phyloP scores from a whole-genome alignment of 1,139 yeast species.

The Lodderomyces pseudojiufengensis region DNA sequence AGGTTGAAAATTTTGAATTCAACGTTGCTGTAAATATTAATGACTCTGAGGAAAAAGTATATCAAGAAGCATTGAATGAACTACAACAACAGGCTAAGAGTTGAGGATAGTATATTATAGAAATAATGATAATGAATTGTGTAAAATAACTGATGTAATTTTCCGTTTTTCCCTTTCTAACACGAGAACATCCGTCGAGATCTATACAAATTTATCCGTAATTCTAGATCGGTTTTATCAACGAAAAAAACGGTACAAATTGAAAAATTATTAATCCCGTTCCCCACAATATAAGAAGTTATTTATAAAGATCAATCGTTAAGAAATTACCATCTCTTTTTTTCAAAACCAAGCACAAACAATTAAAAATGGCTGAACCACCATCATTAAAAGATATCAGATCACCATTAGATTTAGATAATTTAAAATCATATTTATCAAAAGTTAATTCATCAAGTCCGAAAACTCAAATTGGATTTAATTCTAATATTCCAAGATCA shows the following conservation, averaged over 20 bases:
- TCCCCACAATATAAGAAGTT: not conserved
- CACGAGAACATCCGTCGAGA: too few species aligned
- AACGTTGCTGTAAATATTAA: slow-evolving; percentile 19
- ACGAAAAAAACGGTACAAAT: too few species aligned
- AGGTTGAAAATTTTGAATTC: slow-evolving; percentile 22
- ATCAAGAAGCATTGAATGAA: slow-evolving; percentile 23
- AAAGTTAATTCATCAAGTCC: slow-evolving; percentile 6
- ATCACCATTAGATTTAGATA: slow-evolving; percentile 33
- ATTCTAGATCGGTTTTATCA: too few species aligned
- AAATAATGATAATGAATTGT: too few species aligned
- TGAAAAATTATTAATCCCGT: not conserved
- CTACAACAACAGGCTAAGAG: slow-evolving; percentile 22
- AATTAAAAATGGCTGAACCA: slow-evolving; percentile 1
- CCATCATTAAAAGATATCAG: slow-evolving; percentile 30
- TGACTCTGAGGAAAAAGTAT: slow-evolving; percentile 25
- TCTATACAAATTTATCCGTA: too few species aligned
- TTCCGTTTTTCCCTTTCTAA: too few species aligned
- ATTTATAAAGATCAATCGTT: not conserved
- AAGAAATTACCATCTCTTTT: too few species aligned
- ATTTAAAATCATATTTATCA: slow-evolving; percentile 27
- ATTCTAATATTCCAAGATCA: slow-evolving; percentile 8
- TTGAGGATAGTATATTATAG: too few species aligned
- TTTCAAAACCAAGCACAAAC: too few species aligned
- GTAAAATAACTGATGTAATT: too few species aligned
- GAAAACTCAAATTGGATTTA: slow-evolving; percentile 17